A percentile compares a stretch with the other conserved stretches of the same genome.
Conservation (phyloP, 1,284 basidiomycete species). For the Ustilago lituana region DNA sequence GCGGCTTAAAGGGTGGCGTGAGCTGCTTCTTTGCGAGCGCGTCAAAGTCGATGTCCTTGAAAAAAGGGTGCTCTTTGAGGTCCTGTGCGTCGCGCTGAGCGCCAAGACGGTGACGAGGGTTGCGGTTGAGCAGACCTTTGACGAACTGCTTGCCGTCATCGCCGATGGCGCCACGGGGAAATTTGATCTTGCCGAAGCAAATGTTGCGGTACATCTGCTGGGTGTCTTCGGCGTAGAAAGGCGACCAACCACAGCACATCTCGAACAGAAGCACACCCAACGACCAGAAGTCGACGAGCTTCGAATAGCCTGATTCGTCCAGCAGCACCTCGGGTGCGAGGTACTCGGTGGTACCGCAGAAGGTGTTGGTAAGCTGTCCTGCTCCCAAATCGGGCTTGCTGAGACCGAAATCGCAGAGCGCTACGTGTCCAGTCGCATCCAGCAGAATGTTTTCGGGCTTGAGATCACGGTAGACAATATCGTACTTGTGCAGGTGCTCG, state of each 20-base stretch:
- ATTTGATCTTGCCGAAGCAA: conserved; percentile 94
- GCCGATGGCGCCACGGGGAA: conserved; percentile 94
- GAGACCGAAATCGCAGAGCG: conserved; percentile 96
- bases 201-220: conserved; percentile 99
- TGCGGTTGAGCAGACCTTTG: conserved; percentile 95
- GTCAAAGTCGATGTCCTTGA: conserved; percentile 76
- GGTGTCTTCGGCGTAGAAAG: conserved; percentile 99
- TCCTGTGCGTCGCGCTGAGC: conserved; percentile 89
- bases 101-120: conserved; percentile 94
- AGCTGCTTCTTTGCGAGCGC: conserved; percentile 84
- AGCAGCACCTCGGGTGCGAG: conserved; percentile 98
- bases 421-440: conserved; percentile 97
- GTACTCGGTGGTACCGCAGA: conserved; percentile 88
- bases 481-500: conserved; percentile 95
- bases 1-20: conserved; percentile 96
- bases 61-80: conserved; percentile 95
- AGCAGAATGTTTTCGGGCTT: conserved; percentile 98
- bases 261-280: conserved; percentile 74
- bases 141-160: conserved; percentile 99
- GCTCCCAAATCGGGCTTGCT: conserved; percentile 93
- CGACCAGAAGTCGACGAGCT: conserved; percentile 99
- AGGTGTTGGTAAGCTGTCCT: conserved; percentile 95
- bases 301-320: conserved; percentile 97
- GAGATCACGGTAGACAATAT: conserved; percentile 96
- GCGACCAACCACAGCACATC: conserved; percentile 99